A percentile compares a stretch with the other conserved stretches of the same genome.
Conservation (phyloP, 176 grass and related monocot genomes). For the Carex parvula region DNA sequence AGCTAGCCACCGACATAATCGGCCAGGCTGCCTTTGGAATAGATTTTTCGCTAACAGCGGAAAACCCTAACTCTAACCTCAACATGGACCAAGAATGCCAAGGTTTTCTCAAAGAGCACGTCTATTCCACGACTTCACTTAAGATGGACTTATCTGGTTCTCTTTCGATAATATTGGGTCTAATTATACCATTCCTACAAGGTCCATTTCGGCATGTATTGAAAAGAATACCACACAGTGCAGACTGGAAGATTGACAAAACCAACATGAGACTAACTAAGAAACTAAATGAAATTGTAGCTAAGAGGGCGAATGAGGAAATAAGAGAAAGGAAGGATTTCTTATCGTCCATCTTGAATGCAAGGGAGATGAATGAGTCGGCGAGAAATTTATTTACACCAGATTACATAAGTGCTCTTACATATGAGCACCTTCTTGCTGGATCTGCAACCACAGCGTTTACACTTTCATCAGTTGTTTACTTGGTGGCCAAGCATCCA, state of each 20-base stretch:
- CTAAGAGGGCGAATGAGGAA: constrained; percentile 15
- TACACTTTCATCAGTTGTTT: constrained; percentile 56
- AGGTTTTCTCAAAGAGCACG: constrained; percentile 59
- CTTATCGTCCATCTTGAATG: constrained; percentile 57
- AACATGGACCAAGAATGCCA: constrained; percentile 27
- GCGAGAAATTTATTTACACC: constrained; percentile 52
- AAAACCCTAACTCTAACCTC: not conserved
- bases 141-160: constrained; percentile 75
- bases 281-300: constrained; percentile 47
- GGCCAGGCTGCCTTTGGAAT: constrained; percentile 61
- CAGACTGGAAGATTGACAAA: constrained; percentile 44
- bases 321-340: constrained; percentile 39
- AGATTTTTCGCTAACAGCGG: constrained; percentile 49
- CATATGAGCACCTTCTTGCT: constrained; percentile 83
- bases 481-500: constrained; percentile 60
- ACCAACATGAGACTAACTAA: constrained; percentile 50
- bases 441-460: constrained; percentile 68
- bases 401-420: constrained; percentile 68
- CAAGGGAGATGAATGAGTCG: constrained; percentile 34
- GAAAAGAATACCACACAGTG: constrained; percentile 37
- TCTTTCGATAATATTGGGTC: constrained; percentile 56
- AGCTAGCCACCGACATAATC: constrained; percentile 70
- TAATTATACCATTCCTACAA: constrained; percentile 59
- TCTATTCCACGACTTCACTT: constrained; percentile 65
- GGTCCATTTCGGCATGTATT: constrained; percentile 35